phyloP scores from a whole-genome alignment of 2,329 filamentous ascomycete genomes.

The Aspergillus ustus region DNA sequence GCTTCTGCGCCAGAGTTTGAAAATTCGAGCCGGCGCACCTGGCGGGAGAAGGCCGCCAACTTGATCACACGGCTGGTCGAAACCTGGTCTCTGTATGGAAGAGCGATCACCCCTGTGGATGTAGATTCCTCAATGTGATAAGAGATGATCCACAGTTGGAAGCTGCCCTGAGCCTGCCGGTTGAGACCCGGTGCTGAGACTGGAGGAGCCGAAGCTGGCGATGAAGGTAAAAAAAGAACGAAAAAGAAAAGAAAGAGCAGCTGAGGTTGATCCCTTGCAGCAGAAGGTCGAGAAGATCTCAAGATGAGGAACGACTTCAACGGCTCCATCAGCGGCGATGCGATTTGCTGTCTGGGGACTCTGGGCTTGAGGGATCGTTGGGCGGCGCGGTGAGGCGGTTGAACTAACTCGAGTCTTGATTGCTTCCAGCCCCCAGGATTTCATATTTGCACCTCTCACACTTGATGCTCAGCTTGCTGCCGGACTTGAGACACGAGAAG shows the following conservation, averaged over 20 bases:
- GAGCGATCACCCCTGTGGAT: background rate
- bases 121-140: slow-evolving; percentile 14
- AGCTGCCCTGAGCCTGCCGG: background rate
- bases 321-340: slow-evolving; percentile 21
- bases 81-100: slow-evolving; percentile 5
- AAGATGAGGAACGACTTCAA: slow-evolving; percentile 8
- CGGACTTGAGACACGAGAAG: background rate
- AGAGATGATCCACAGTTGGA: background rate
- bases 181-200: background rate
- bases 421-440: slow-evolving; percentile 15
- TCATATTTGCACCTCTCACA: background rate
- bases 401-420: slow-evolving; percentile 4
- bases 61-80: slow-evolving; percentile 20
- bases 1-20: slow-evolving; percentile 26
- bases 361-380: slow-evolving; percentile 21
- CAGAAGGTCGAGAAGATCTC: background rate
- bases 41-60: background rate
- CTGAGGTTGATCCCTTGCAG: slow-evolving; percentile 8
- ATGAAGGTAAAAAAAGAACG: background rate
- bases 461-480: background rate
- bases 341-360: slow-evolving; percentile 24
- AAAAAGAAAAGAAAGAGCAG: background rate
- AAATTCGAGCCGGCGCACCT: slow-evolving; percentile 15
- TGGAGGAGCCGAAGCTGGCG: background rate
- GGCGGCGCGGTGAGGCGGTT: slow-evolving; percentile 29